These are phyloP conservation scores for Gleditsia sinensis DNA, from an alignment of 306 rosid genomes.

Conservation along the genomic window DNA sequence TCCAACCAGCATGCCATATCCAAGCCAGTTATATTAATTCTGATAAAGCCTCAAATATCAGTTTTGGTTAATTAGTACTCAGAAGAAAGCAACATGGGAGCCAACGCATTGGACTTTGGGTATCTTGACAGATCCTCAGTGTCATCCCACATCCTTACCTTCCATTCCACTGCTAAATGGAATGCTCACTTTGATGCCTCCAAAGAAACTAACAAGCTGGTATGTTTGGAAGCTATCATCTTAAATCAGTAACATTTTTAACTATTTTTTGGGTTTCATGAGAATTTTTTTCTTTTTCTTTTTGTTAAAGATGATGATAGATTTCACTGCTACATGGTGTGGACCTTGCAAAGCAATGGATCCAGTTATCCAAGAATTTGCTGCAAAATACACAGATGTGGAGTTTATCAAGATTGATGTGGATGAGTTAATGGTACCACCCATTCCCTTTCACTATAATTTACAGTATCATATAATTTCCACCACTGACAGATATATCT, in stretches of 20 bases:
- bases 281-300: background rate
- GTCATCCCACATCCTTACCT: slow-evolving; percentile 33
- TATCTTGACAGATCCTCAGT: slow-evolving; percentile 27
- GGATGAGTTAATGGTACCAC: slow-evolving; percentile 53
- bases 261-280: background rate
- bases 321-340: slow-evolving; percentile 88
- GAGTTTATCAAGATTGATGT: slow-evolving; percentile 74
- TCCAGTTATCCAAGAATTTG: slow-evolving; percentile 53
- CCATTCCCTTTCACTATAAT: background rate
- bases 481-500: background rate
- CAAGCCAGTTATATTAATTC: slow-evolving; percentile 8
- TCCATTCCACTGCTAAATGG: slow-evolving; percentile 41
- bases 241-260: background rate
- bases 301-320: slow-evolving; percentile 66
- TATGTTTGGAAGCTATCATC: slow-evolving; percentile 34
- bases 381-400: slow-evolving; percentile 60
- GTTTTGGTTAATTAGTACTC: background rate
- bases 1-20: slow-evolving; percentile 20
- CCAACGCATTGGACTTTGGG: background rate
- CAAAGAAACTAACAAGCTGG: slow-evolving; percentile 64
- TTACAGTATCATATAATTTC: background rate
- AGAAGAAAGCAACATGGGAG: slow-evolving; percentile 35
- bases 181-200: slow-evolving; percentile 42
- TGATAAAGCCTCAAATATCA: slow-evolving; percentile 6
- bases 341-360: slow-evolving; percentile 78